Percentiles rank a stretch among this genome's conserved stretches.
phyloP scores from a whole-genome alignment of 2,329 filamentous ascomycete species.

The Cladosporium sp. region DNA sequence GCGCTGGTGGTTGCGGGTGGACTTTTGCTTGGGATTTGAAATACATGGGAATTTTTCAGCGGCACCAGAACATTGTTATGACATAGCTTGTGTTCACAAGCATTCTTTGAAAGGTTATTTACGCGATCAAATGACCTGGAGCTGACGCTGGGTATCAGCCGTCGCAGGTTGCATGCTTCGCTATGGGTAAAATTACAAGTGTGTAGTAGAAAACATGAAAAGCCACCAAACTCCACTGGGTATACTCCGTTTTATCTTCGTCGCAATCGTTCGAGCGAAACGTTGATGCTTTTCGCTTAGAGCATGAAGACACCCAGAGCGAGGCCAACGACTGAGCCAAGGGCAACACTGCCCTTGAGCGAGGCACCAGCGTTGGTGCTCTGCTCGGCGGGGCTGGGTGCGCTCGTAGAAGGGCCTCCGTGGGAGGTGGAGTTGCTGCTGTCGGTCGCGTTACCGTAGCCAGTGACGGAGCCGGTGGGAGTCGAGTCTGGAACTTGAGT shows the following conservation, averaged over 20 bases:
- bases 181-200: slow-evolving; percentile 1
- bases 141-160: neutral
- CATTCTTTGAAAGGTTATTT: neutral
- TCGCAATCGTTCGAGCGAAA: neutral
- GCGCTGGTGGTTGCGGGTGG: neutral
- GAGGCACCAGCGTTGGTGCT: slow-evolving; percentile 23
- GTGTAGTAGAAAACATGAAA: neutral
- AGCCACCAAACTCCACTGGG: neutral
- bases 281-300: slow-evolving; percentile 19
- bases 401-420: slow-evolving; percentile 16
- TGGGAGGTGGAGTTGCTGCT: slow-evolving; percentile 11
- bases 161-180: neutral
- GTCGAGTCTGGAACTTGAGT: slow-evolving; percentile 6
- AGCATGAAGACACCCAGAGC: slow-evolving; percentile 29
- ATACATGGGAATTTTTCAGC: too few species aligned
- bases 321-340: slow-evolving; percentile 31
- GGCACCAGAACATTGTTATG: neutral
- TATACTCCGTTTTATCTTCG: neutral
- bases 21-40: neutral
- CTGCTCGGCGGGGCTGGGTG: slow-evolving; percentile 21
- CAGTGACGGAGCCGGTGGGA: slow-evolving; percentile 12
- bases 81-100: neutral
- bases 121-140: neutral
- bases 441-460: slow-evolving; percentile 13
- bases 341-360: slow-evolving; percentile 23